A percentile compares a stretch with the other conserved stretches of the same genome.
These are phyloP conservation scores for Penicillium palitans DNA, from an alignment of 2,329 filamentous ascomycete genomes.

Conservation along the genomic window DNA sequence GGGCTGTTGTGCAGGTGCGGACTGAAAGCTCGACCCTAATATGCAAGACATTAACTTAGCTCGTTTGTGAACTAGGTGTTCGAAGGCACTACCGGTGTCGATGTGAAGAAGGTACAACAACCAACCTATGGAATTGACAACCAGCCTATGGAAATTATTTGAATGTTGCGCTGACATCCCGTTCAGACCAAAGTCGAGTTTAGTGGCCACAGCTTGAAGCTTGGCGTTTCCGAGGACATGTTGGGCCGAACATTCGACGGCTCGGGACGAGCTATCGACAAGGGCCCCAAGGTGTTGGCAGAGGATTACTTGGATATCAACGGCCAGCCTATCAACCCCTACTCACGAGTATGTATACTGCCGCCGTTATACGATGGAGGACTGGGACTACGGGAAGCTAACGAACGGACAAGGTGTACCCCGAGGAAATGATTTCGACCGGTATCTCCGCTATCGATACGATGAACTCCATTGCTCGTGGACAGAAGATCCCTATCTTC, in stretches of 20 bases:
- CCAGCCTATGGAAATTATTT: too few relatives aligned
- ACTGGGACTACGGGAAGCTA: conserved; percentile 7
- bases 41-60: conserved; percentile 24
- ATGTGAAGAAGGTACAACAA: conserved; percentile 84
- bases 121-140: too few relatives aligned
- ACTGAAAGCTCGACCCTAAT: conserved; percentile 8
- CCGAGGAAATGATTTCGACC: conserved; percentile 99
- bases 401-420: conserved; percentile 70
- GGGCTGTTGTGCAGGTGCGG: conserved; percentile 89
- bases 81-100: conserved; percentile 93
- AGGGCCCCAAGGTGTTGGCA: conserved; percentile 95
- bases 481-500: conserved; percentile 99
- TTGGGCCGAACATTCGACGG: conserved; percentile 98
- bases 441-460: conserved; percentile 99
- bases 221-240: conserved; percentile 99
- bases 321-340: conserved; percentile 97
- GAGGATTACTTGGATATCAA: conserved; percentile 99
- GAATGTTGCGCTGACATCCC: conserved; percentile 23
- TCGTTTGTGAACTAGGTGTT: conserved; percentile 67
- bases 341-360: conserved; percentile 69
- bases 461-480: conserved; percentile 97
- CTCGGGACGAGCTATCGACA: conserved; percentile 96
- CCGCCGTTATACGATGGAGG: not conserved
- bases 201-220: conserved; percentile 93
- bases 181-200: conserved; percentile 92